phyloP scores from a whole-genome alignment of 139 green algal genomes.

The Chlorella ohadii region DNA sequence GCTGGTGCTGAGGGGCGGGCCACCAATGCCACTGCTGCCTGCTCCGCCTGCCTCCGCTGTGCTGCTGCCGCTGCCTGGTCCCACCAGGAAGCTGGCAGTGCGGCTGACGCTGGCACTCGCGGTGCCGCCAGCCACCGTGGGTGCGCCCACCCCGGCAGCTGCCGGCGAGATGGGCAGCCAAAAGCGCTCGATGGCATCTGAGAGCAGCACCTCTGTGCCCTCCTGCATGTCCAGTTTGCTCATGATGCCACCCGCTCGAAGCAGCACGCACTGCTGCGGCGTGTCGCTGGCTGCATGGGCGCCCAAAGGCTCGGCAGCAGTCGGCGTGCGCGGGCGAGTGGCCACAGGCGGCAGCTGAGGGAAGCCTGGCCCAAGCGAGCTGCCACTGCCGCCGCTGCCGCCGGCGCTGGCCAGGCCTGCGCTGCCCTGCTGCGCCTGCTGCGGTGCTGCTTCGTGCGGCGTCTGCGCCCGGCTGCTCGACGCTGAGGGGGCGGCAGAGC shows the following conservation, averaged over 20 bases:
- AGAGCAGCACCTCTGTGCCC: slow-evolving; percentile 70
- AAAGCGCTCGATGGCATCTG: slow-evolving; percentile 76
- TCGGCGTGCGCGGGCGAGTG: background rate
- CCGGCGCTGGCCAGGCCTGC: no score
- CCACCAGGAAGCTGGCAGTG: background rate
- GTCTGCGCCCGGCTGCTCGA: background rate
- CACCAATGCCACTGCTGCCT: background rate
- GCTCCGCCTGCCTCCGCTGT: background rate
- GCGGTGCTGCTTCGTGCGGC: background rate
- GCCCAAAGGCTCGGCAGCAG: background rate
- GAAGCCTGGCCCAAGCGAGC: background rate
- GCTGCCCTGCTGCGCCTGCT: background rate
- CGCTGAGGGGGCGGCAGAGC: background rate
- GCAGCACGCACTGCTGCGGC: slow-evolving; percentile 78
- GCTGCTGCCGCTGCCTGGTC: background rate
- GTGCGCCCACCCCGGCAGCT: background rate
- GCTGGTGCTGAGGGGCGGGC: slow-evolving; percentile 20
- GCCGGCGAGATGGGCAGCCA: slow-evolving; percentile 64
- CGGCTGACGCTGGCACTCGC: background rate
- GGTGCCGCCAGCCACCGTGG: background rate
- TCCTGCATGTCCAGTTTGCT: slow-evolving; percentile 87
- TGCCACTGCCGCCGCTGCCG: background rate
- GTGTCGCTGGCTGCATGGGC: background rate
- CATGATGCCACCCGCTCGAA: slow-evolving; percentile 85
- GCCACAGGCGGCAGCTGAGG: slow-evolving; percentile 21